Conservation (phyloP, 441 rosid genomes). For the Populus tomentosa region DNA sequence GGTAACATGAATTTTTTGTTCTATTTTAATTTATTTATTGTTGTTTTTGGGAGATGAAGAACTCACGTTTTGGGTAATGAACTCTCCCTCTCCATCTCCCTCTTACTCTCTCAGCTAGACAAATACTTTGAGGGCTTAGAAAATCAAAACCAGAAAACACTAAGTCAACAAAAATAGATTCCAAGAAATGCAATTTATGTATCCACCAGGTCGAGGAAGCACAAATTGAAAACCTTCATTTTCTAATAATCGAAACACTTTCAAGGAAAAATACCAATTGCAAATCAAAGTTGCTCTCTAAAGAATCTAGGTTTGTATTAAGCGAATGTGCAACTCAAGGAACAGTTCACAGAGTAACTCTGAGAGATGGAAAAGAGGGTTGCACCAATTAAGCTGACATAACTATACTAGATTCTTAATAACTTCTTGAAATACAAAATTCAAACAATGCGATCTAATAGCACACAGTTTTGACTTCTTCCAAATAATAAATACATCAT, state of each 20-base stretch:
- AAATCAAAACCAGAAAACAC: neutral
- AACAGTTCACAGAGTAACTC: neutral
- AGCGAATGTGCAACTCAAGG: neutral
- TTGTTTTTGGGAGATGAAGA: neutral
- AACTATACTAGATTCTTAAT: constrained; percentile 13
- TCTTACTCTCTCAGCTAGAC: neutral
- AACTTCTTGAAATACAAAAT: neutral
- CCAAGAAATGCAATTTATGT: neutral
- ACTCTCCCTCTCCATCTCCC: no score
- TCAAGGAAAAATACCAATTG: neutral
- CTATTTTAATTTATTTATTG: no score
- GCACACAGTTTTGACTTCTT: neutral
- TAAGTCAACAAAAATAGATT: neutral
- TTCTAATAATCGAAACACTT: no score
- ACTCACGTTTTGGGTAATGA: neutral
- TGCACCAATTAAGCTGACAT: constrained; percentile 26
- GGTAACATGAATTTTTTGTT: no score
- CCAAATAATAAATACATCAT: constrained; percentile 15
- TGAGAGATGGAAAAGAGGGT: neutral
- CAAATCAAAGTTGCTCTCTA: no score
- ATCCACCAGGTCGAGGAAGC: neutral
- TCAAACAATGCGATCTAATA: neutral
- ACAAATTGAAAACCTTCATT: neutral
- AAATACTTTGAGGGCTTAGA: neutral
- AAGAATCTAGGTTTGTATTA: neutral